Percentiles rank a stretch among this genome's conserved stretches.
Conservation (phyloP, 768 basidiomycete genomes). For the Holtermannia corniformis region DNA sequence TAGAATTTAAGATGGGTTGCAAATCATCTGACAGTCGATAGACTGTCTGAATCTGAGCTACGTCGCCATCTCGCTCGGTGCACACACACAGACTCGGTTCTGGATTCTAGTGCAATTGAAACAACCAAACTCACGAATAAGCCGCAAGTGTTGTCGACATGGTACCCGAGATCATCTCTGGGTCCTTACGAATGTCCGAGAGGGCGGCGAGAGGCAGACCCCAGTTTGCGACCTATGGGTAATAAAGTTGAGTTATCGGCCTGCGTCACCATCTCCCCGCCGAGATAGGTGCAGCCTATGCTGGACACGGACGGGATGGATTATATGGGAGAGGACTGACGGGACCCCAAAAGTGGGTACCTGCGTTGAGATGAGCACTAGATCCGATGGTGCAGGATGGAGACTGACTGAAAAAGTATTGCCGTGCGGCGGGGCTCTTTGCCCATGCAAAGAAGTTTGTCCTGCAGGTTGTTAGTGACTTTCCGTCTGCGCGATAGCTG, state of each 20-base stretch:
- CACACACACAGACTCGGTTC: no score
- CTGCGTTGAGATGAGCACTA: conserved; percentile 45
- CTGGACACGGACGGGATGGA: no score
- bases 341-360: conserved; percentile 97
- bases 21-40: background rate
- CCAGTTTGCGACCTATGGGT: conserved; percentile 84
- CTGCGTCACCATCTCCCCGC: no score
- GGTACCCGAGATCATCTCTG: conserved; percentile 89
- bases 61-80: no score
- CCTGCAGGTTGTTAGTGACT: background rate
- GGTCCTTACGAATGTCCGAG: conserved; percentile 80
- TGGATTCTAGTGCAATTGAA: no score
- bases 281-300: no score
- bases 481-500: no score
- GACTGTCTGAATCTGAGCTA: no score
- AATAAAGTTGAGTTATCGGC: background rate
- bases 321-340: conserved; percentile 49
- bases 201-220: conserved; percentile 91
- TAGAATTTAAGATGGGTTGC: background rate
- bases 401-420: conserved; percentile 88
- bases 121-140: conserved; percentile 71
- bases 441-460: conserved; percentile 67
- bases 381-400: background rate
- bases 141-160: conserved; percentile 85
- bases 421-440: conserved; percentile 77